These are phyloP conservation scores for Hylodesmum podocarpum DNA, from an alignment of 306 rosid species.

Conservation along the genomic window DNA sequence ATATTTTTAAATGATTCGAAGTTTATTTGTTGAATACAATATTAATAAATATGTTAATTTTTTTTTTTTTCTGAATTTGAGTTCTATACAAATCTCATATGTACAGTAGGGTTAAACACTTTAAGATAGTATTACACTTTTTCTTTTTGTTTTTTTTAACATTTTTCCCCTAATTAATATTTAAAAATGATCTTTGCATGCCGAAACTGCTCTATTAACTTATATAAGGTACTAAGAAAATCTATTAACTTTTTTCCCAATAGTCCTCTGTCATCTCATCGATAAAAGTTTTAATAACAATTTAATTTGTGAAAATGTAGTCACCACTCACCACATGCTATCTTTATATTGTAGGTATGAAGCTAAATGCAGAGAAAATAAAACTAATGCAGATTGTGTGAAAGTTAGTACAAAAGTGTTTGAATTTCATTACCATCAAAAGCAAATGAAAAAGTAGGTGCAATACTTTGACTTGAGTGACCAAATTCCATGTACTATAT, in stretches of 20 bases:
- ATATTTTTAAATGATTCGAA: background rate
- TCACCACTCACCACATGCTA: background rate
- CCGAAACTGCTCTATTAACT: background rate
- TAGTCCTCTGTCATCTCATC: background rate
- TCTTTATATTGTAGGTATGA: background rate
- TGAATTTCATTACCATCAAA: slow-evolving; percentile 6
- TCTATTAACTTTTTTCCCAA: background rate
- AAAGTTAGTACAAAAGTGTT: slow-evolving; percentile 22
- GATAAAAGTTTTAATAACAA: background rate
- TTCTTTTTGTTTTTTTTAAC: background rate
- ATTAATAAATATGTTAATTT: background rate
- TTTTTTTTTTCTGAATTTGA: background rate
- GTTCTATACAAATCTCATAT: no score
- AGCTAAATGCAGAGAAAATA: background rate
- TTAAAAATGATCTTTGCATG: background rate
- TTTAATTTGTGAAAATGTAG: background rate
- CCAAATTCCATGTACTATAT: slow-evolving; percentile 26
- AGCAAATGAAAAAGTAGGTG: slow-evolving; percentile 4
- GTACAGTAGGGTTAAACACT: no score
- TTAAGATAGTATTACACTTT: no score
- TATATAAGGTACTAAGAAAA: no score
- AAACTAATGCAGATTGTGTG: slow-evolving; percentile 1
- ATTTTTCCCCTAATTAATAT: background rate
- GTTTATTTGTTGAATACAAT: background rate
- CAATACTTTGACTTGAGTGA: slow-evolving; percentile 32